Evolutionary conservation across 768 basidiomycete genomes (phyloP), one percentile per base, ranked within the genome.

Genomic region (Tulasnella sp.): DNA sequence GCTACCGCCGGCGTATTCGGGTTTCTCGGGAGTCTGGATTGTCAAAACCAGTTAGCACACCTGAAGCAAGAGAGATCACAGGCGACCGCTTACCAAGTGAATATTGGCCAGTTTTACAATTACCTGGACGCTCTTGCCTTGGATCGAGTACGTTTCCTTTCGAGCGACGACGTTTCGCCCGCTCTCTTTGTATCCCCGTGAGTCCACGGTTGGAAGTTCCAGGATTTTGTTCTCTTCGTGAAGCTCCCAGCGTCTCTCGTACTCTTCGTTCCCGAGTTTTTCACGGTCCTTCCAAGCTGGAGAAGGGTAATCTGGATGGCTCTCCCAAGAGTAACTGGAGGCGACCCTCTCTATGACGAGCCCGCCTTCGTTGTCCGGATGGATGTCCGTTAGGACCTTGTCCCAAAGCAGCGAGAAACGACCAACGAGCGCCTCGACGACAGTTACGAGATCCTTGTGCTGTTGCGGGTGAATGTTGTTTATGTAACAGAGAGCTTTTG

Each of bases 1-100:
- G 66, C 0, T 81, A 26, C 82, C 84, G 6, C 86, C 85, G 0
- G 74, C 72, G 76, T 88, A 87, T 1, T 84, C 83, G 5, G 82
- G 82, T 62, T 79, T 78, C 29, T 82, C 80, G 14, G 82, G 81
- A 11, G 66, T 63, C 7, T 76, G 44, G 4, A 62, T 9, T 36
- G 32, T 32, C 29, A n/a, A 37, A 67, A 67, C 41, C 6, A 37
- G 66, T 11, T 16, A 1, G 12, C 12, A 17, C 26, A 35, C 67
- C n/a, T 29, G 8, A 37, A 6, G n/a, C 9, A 32, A 5, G n/a
- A n/a, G 35, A 35, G 16, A 19, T 12, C 36, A 52, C 62, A 35
- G 32, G 32, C 16, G 36, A 3, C 64, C 34, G 75, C 84, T 19
- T 78, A 86, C 84, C 16, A 86, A 78, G 16, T 77, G 75, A 14